Percentiles rank a stretch among this genome's conserved stretches.
Evolutionary conservation across 2,329 filamentous ascomycete genomes (phyloP).

Genomic region (Phaeosphaeria sp.): DNA sequence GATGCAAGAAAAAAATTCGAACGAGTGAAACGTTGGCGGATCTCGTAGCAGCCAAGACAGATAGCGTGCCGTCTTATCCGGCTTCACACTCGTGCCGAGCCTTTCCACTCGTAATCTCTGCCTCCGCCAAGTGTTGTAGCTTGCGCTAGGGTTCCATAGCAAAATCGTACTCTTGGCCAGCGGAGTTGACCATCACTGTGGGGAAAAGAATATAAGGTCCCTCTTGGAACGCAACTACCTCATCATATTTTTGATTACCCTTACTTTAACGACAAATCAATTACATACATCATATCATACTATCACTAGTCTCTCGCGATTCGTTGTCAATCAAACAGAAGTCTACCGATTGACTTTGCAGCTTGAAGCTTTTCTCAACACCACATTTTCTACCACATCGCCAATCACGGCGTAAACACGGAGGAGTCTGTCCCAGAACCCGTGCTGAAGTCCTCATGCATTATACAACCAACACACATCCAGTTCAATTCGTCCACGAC

Average conservation of each 20-base stretch:
- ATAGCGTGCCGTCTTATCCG: background rate
- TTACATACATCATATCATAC: too few species aligned
- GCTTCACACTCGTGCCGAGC: background rate
- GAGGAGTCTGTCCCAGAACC: conserved; percentile 39
- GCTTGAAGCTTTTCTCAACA: background rate
- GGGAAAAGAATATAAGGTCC: too few species aligned
- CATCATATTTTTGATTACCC: too few species aligned
- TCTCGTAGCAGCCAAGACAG: background rate
- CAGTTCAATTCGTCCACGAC: conserved; percentile 29
- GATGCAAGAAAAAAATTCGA: background rate
- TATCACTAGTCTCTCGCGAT: too few species aligned
- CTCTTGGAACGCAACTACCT: too few species aligned
- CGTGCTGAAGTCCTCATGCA: conserved; percentile 36
- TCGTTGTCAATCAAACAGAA: background rate
- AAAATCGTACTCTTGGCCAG: background rate
- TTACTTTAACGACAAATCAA: too few species aligned
- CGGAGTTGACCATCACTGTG: background rate
- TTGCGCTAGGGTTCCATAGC: background rate
- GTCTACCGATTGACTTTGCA: background rate
- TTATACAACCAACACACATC: conserved; percentile 19
- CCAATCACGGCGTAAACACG: conserved; percentile 33
- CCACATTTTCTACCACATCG: conserved; percentile 10
- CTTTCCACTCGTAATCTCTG: background rate
- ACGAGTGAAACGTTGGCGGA: background rate
- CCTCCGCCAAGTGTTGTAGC: background rate